Base-by-base conservation (phyloP, 129 eudicot genomes). In the Glebionis coronaria region DNA sequence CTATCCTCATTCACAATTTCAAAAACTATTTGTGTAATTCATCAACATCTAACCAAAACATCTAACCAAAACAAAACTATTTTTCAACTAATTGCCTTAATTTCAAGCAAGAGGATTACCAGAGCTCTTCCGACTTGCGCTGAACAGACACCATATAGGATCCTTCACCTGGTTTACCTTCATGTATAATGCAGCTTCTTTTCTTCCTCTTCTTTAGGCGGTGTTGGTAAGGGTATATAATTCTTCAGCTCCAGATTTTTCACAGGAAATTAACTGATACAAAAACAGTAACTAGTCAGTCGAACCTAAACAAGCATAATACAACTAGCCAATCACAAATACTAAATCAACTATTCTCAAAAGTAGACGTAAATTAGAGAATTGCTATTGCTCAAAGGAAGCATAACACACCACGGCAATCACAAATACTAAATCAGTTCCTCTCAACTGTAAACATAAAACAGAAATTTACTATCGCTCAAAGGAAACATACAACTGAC, bases 121-220 rank as follows among this genome's bases (percentile, higher is more conserved):
- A 89, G 63, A 86, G 85, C 73, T 87, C 99, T 77, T 94, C 99
- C 9, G 99, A 94, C 76, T 93, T 93, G 63, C 96, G 84, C 72
- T 86, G 97, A 29, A 93, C 99, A 75, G 89, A 93, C 40, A 80
- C 97, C 75, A 90, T 79, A 68, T 93, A 93, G 1, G 95, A 82
- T 68, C 99, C 97, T 82, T 82, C 95, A 11, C 96, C 96, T 21
- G 97, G 97, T 77, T 89, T 93, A 4, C 99, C 99, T 68, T 93
- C 99, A 73, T 89, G 99, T 68, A 93, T 95, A 51, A 89, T 81
- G 63, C 74, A 80, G 3, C 38, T 56, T 23, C 25, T 23, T 23
- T 23, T 23, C 81, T 60, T 86, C 86, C 12, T 82, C 85, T 61
- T 83, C 85, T 69, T 77, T 81, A 0, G 82, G 88, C 20, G 82